phyloP scores from a whole-genome alignment of 2,329 filamentous ascomycete species.

The Talaromyces sp. region DNA sequence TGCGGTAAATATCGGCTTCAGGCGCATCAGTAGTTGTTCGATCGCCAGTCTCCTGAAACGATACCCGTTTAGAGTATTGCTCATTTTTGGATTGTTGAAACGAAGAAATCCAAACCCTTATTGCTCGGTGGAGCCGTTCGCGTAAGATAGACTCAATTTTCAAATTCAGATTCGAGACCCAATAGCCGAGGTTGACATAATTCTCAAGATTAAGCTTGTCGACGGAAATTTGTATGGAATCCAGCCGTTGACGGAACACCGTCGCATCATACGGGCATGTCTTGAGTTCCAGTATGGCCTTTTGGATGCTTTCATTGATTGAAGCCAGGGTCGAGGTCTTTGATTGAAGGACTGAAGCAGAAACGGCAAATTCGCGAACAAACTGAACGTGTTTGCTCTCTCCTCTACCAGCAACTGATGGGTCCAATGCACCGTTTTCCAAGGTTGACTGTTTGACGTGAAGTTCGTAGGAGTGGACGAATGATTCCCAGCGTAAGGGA shows the following conservation, averaged over 20 bases:
- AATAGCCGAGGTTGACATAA: constrained; percentile 85
- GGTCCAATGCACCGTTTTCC: constrained; percentile 56
- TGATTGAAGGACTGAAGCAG: constrained; percentile 79
- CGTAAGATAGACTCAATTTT: constrained; percentile 78
- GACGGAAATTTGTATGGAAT: constrained; percentile 83
- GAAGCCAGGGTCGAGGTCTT: constrained; percentile 75
- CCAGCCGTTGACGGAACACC: constrained; percentile 75
- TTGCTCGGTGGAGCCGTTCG: constrained; percentile 75
- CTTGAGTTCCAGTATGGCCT: constrained; percentile 74
- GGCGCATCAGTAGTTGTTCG: constrained; percentile 19
- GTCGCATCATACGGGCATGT: constrained; percentile 75
- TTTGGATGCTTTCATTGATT: constrained; percentile 77
- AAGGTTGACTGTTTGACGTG: constrained; percentile 64
- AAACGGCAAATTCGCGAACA: constrained; percentile 83
- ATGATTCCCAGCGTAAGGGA: constrained; percentile 92
- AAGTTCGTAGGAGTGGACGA: constrained; percentile 93
- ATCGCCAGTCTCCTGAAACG: constrained; percentile 12
- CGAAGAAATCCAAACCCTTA: constrained; percentile 78
- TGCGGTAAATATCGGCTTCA: constrained; percentile 27
- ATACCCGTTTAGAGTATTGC: constrained; percentile 18
- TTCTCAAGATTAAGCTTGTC: constrained; percentile 96
- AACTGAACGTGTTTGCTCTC: constrained; percentile 97
- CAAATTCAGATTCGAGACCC: constrained; percentile 82
- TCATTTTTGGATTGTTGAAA: constrained; percentile 60
- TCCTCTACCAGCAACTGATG: constrained; percentile 51